Conservation (phyloP, 495 filamentous ascomycete species). For the Hyphodiscus hymeniophilus region DNA sequence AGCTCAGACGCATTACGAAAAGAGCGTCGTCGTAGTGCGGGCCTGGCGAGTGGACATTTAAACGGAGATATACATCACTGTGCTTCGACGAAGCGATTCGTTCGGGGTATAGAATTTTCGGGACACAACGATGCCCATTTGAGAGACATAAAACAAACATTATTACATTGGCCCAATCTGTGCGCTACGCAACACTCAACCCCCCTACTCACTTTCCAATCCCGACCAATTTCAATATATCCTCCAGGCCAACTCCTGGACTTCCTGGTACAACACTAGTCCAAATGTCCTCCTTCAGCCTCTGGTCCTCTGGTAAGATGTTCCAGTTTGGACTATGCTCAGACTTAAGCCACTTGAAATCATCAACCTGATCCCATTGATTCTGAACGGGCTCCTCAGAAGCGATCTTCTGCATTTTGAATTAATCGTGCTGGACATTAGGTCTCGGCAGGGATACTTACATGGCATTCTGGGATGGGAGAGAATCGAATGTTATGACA, state of each 20-base stretch:
- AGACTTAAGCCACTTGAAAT: slow-evolving; percentile 93
- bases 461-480: slow-evolving; percentile 58
- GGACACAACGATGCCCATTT: not conserved
- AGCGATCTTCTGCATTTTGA: slow-evolving; percentile 11
- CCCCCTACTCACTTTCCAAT: slow-evolving; percentile 28
- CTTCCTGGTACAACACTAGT: slow-evolving; percentile 57
- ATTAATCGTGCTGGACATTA: not conserved
- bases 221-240: slow-evolving; percentile 56
- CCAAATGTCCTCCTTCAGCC: slow-evolving; percentile 60
- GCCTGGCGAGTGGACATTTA: too few relatives aligned
- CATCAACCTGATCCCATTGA: slow-evolving; percentile 83
- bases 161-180: too few relatives aligned
- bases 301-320: slow-evolving; percentile 50
- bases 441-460: slow-evolving; percentile 34
- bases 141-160: not conserved
- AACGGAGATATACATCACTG: too few relatives aligned
- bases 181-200: too few relatives aligned
- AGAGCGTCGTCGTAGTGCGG: too few relatives aligned
- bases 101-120: not conserved
- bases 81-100: too few relatives aligned
- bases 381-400: slow-evolving; percentile 36
- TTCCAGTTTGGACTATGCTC: slow-evolving; percentile 87
- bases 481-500: slow-evolving; percentile 74
- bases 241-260: slow-evolving; percentile 52
- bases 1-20: too few relatives aligned